phyloP scores from a whole-genome alignment of 2,329 filamentous ascomycete genomes.

The Falciphora oryzae region DNA sequence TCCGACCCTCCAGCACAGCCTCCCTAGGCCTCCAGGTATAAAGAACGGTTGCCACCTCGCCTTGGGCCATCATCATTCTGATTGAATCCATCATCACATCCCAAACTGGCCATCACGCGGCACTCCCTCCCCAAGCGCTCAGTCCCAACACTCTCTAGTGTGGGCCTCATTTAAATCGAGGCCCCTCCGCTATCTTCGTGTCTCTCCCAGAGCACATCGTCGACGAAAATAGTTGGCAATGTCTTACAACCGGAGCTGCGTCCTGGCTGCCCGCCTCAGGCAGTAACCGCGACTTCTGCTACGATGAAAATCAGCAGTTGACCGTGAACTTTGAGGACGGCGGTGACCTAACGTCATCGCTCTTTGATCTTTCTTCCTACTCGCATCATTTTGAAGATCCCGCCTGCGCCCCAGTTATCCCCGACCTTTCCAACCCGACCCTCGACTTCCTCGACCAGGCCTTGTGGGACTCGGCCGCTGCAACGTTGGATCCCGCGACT shows the following conservation, averaged over 20 bases:
- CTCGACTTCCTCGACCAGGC: conserved; percentile 3
- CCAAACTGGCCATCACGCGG: neutral
- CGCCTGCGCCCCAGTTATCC: conserved; percentile 3
- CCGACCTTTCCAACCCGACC: neutral
- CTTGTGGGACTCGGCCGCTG: neutral
- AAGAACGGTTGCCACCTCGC: neutral
- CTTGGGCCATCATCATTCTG: neutral
- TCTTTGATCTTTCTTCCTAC: neutral
- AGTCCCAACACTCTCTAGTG: conserved; percentile 3
- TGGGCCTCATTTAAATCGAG: conserved; percentile 9
- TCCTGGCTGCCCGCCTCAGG: neutral
- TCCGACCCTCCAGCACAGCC: neutral
- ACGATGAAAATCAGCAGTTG: neutral
- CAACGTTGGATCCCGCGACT: neutral
- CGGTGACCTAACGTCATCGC: neutral
- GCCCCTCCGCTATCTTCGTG: conserved; percentile 6
- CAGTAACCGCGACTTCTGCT: neutral
- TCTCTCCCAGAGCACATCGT: conserved; percentile 5
- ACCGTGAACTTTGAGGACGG: neutral
- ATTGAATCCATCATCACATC: neutral
- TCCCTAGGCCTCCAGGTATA: neutral
- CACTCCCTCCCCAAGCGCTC: neutral
- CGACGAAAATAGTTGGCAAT: conserved; percentile 8
- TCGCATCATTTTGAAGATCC: conserved; percentile 1
- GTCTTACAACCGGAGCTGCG: neutral